phyloP scores from a whole-genome alignment of 257 asterid genomes.

The Primulina eburnea region DNA sequence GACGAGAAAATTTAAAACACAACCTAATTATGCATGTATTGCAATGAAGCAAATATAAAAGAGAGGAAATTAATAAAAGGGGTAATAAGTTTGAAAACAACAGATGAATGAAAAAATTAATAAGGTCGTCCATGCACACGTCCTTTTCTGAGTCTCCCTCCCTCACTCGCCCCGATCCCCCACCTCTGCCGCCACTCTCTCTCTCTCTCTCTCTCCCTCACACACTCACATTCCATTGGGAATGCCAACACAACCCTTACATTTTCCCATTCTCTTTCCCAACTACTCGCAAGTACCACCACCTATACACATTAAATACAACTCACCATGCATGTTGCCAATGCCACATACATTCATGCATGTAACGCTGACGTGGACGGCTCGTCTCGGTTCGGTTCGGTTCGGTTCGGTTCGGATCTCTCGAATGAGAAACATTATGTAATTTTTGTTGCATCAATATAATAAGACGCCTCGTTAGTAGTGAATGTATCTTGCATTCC shows the following conservation, averaged over 20 bases:
- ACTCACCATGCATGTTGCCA: neutral
- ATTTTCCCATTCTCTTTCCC: neutral
- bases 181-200: slow-evolving; percentile 3
- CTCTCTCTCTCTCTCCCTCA: neutral
- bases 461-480: no score
- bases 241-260: neutral
- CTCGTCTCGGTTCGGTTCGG: no score
- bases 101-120: neutral
- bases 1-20: no score
- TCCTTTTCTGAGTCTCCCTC: neutral
- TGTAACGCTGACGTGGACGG: no score
- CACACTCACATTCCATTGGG: neutral
- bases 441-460: no score
- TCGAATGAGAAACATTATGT: no score
- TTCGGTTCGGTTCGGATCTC: no score
- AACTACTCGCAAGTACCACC: neutral
- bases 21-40: no score
- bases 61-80: no score
- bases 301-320: neutral
- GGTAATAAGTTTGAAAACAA: neutral
- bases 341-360: no score
- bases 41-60: no score
- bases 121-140: neutral
- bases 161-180: neutral
- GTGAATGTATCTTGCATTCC: no score